Conservation (phyloP, 83 land plant species). For the Diphasiastrum complanatum region DNA sequence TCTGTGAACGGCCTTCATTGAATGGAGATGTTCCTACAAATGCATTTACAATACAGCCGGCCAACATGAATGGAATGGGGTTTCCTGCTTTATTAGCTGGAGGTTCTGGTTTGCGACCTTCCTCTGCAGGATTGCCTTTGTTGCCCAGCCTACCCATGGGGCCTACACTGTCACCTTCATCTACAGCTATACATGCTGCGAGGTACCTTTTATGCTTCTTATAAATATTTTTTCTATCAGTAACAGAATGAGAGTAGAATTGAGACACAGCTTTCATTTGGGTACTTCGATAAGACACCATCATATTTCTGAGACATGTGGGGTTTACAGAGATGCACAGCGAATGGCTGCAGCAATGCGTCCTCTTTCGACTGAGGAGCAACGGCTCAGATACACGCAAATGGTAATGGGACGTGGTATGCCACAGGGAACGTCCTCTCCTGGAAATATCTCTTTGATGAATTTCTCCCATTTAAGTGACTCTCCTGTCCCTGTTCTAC, state of each 20-base stretch:
- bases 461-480: too few species aligned
- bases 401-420: slow-evolving; percentile 24
- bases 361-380: slow-evolving; percentile 22
- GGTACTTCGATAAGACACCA: too few species aligned
- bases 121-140: slow-evolving; percentile 19
- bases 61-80: slow-evolving; percentile 22
- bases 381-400: slow-evolving; percentile 22
- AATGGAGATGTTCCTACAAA: slow-evolving; percentile 21
- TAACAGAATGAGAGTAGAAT: too few species aligned
- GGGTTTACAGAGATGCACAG: slow-evolving; percentile 30
- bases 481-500: too few species aligned
- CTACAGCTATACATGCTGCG: slow-evolving; percentile 33
- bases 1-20: slow-evolving; percentile 22
- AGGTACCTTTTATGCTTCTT: slow-evolving; percentile 19
- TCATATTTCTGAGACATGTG: too few species aligned
- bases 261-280: too few species aligned
- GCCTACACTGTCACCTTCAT: slow-evolving; percentile 16
- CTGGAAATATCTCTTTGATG: too few species aligned
- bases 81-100: slow-evolving; percentile 20
- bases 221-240: background rate
- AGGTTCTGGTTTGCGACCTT: slow-evolving; percentile 22
- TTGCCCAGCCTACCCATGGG: slow-evolving; percentile 22
- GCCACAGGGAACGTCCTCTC: too few species aligned
- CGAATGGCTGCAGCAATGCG: slow-evolving; percentile 27
- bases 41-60: slow-evolving; percentile 20